These are phyloP conservation scores for Astragalus glycyphyllos DNA, from an alignment of 306 rosid genomes.

Conservation along the genomic window DNA sequence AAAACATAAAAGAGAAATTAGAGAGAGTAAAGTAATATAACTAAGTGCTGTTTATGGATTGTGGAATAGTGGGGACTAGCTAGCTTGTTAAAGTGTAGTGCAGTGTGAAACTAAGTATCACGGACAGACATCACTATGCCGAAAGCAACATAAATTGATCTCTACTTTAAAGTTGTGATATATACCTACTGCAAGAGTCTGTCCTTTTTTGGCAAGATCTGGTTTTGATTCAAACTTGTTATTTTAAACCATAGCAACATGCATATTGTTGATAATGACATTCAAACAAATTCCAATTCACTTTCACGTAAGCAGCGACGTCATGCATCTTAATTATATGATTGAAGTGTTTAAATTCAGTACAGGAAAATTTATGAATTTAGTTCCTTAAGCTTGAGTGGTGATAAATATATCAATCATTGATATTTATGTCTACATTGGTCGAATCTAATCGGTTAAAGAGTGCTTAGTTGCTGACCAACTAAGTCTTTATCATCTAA, in stretches of 20 bases:
- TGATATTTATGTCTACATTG: no score
- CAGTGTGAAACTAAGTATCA: background rate
- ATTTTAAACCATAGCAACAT: background rate
- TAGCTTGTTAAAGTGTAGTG: background rate
- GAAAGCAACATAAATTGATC: background rate
- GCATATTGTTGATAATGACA: background rate
- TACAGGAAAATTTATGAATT: no score
- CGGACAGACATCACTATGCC: slow-evolving; percentile 1
- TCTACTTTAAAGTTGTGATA: background rate
- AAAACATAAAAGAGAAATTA: background rate
- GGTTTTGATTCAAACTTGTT: background rate
- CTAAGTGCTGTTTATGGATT: background rate
- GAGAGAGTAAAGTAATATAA: background rate
- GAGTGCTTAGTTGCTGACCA: no score
- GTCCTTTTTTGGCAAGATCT: background rate
- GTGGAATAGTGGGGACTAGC: slow-evolving; percentile 35
- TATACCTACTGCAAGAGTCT: background rate
- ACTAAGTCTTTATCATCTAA: no score
- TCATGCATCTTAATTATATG: slow-evolving; percentile 25
- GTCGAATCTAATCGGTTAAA: no score
- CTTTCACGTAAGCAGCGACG: slow-evolving; percentile 44
- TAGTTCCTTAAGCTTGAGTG: no score
- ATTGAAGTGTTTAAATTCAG: no score
- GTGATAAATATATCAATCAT: no score
- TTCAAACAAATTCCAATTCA: background rate